Evolutionary conservation across 805 yeast genomes (phyloP).

Genomic region (Saccharomycopsis malanga): DNA sequence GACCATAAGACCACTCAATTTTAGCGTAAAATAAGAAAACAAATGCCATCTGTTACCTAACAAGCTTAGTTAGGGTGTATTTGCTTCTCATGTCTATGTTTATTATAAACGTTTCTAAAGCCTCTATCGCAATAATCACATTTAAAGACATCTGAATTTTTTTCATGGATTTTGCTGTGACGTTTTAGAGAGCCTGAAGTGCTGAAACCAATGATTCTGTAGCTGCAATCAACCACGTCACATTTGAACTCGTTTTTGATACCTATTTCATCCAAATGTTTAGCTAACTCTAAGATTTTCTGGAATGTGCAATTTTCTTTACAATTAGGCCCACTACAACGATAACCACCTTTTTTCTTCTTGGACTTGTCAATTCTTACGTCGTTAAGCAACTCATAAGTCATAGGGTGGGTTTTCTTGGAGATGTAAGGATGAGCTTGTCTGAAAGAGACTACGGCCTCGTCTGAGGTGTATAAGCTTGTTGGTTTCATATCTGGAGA

Average conservation of each 20-base stretch:
- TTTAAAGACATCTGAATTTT: conserved; percentile 5
- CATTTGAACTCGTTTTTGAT: conserved; percentile 18
- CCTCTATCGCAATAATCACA: conserved; percentile 14
- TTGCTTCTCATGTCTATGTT: conserved; percentile 18
- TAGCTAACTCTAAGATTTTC: conserved; percentile 16
- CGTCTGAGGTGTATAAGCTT: too few relatives aligned
- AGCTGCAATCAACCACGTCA: conserved; percentile 10
- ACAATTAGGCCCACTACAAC: conserved; percentile 19
- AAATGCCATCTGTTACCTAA: too few relatives aligned
- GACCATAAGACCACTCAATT: too few relatives aligned
- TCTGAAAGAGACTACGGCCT: too few relatives aligned
- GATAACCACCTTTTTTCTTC: conserved; percentile 21
- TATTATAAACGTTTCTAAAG: conserved; percentile 15
- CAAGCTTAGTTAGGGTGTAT: too few relatives aligned
- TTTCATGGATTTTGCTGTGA: conserved; percentile 16
- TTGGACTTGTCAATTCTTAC: conserved; percentile 10
- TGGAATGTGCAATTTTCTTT: conserved; percentile 15
- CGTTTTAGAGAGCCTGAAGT: conserved; percentile 20
- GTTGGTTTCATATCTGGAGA: too few relatives aligned
- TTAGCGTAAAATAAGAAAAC: too few relatives aligned
- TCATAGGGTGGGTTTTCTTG: conserved; percentile 14
- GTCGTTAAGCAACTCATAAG: conserved; percentile 10
- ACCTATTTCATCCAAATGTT: conserved; percentile 17
- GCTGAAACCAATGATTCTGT: conserved; percentile 20
- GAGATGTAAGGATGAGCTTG: too few relatives aligned